Evolutionary conservation across 176 grass and related monocot genomes (phyloP).

Genomic region (Oryza glaberrima): DNA sequence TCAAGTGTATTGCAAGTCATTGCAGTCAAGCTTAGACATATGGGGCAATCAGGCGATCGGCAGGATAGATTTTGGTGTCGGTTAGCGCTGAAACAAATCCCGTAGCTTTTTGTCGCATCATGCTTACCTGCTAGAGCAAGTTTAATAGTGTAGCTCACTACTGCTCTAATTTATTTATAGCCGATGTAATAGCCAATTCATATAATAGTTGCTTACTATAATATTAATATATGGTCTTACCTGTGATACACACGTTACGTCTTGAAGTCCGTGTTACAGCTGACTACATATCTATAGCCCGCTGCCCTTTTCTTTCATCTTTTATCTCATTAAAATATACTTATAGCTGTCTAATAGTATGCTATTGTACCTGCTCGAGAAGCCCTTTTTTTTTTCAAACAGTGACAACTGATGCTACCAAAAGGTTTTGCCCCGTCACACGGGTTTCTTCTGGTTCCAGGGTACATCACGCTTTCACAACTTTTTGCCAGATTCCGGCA

Average conservation of each 20-base stretch:
- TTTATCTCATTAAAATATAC: too few relatives aligned
- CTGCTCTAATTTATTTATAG: too few relatives aligned
- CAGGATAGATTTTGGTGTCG: neutral
- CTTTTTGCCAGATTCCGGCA: neutral
- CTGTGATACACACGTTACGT: too few relatives aligned
- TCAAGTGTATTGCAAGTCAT: neutral
- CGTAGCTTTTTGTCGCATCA: neutral
- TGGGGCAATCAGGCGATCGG: neutral
- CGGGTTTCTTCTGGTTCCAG: conserved; percentile 15
- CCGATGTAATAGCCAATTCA: too few relatives aligned
- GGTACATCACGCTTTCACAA: neutral
- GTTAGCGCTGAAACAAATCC: conserved; percentile 2
- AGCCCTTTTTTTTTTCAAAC: neutral
- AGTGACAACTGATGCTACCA: conserved; percentile 4
- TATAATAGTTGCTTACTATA: too few relatives aligned
- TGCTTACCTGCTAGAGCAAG: neutral
- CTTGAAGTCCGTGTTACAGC: too few relatives aligned
- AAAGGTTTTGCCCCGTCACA: neutral
- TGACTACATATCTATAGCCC: too few relatives aligned
- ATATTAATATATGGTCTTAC: too few relatives aligned
- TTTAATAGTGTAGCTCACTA: too few relatives aligned
- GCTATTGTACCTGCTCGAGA: neutral
- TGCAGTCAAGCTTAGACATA: neutral
- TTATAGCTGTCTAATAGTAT: too few relatives aligned
- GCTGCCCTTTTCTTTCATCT: too few relatives aligned